Base-by-base conservation (phyloP, 1,284 basidiomycete genomes). In the Taiwanofungus camphoratus region DNA sequence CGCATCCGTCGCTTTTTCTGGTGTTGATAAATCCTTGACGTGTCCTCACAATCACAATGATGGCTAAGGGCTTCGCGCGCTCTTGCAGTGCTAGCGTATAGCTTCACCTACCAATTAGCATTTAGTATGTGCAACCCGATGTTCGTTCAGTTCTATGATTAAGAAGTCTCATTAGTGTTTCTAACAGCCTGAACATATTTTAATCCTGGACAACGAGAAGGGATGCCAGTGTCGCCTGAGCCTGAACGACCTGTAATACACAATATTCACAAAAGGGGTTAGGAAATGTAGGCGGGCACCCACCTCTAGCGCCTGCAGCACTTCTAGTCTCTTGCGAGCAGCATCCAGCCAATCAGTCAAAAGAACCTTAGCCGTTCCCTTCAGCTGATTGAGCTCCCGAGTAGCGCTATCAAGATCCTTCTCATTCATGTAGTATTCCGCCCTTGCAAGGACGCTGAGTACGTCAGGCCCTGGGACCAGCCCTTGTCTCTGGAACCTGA, bases 401-500 rank as follows among this genome's bases (percentile, higher is more conserved):
- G 93, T 71, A 11, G 96, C 95, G 50, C 77, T 80, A 56, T 98
- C 94, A 52, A 99, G 69, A 60, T 98, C 90, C 73, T 95, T 93
- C 67, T 93, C 87, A 50, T 87, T 86, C 57, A 99, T 66, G 60
- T 88, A 80, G 65, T 87, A 83, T 66, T 96, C 91, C n/a, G 92
- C 92, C 42, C 95, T 71, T 3, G 93, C 83, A 31, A 99, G 64
- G 36, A 92, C 82, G 57, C 87, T 90, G 44, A 92, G 70, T 21
- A 94, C 87, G 62, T 98, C 95, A 39, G 79, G 67, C 11, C 93
- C 93, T 33, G 80, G 69, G 3, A 87, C 79, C 16, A 87, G 64
- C 3, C 87, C 85, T 44, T 84, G 82, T 43, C 85, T 73, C 57
- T 77, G 74, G 73, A 98, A 95, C 45, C 83, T 73, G 54, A 97